Conservation (phyloP, 495 filamentous ascomycete species). For the Aspergillus cristatus region DNA sequence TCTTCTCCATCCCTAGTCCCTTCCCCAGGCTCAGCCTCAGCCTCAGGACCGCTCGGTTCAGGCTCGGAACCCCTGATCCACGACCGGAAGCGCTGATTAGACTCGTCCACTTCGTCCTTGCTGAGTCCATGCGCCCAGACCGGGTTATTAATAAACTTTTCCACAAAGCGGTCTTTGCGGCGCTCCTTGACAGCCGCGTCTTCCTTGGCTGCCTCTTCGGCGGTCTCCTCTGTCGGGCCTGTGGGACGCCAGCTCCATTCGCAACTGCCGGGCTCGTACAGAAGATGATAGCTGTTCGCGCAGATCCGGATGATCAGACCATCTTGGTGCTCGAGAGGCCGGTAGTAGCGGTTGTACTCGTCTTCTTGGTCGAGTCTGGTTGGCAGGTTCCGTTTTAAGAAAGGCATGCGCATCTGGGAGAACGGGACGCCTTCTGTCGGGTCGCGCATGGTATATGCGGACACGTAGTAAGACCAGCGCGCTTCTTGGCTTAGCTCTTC, state of each 20-base stretch:
- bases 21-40: no score
- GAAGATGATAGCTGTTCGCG: constrained; percentile 71
- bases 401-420: constrained; percentile 54
- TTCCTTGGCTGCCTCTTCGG: constrained; percentile 36
- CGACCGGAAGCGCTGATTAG: constrained; percentile 51
- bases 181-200: constrained; percentile 43
- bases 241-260: constrained; percentile 48
- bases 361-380: constrained; percentile 41
- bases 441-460: constrained; percentile 77
- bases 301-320: constrained; percentile 71
- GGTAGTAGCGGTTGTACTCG: constrained; percentile 38
- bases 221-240: constrained; percentile 23
- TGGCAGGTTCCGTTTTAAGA: constrained; percentile 66
- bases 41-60: no score
- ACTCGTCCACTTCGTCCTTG: constrained; percentile 61
- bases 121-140: constrained; percentile 64
- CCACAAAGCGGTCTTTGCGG: constrained; percentile 53
- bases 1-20: no score
- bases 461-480: constrained; percentile 88
- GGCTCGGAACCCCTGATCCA: constrained; percentile 28
- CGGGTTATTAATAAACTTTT: constrained; percentile 68
- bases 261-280: constrained; percentile 61
- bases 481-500: constrained; percentile 48
- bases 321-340: constrained; percentile 56
- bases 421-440: constrained; percentile 77